Conservation (phyloP, 306 rosid species). For the Erythrophleum fordii region DNA sequence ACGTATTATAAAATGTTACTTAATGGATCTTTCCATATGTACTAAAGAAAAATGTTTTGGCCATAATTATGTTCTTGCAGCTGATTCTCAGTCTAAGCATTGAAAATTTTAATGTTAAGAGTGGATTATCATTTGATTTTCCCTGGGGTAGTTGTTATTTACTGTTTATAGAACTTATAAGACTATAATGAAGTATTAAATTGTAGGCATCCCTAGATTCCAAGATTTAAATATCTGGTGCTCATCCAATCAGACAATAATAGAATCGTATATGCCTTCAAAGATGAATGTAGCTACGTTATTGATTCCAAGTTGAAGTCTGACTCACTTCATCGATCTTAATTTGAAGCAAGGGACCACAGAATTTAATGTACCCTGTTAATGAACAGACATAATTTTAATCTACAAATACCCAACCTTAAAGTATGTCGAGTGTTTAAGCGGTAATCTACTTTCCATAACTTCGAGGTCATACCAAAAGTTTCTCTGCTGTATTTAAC, state of each 20-base stretch:
- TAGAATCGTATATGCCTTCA: not conserved
- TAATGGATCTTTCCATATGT: not conserved
- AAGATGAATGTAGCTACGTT: not conserved
- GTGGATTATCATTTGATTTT: not conserved
- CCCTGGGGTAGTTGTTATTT: not conserved
- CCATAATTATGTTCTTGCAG: not conserved
- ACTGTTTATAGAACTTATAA: not conserved
- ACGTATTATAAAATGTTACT: conserved; percentile 4
- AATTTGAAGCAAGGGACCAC: not conserved
- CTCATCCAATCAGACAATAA: not conserved
- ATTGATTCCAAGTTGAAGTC: not conserved
- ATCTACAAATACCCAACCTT: not conserved
- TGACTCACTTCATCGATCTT: not conserved
- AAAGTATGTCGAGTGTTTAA: not conserved
- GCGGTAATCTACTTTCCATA: not conserved
- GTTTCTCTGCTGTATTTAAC: conserved; percentile 21
- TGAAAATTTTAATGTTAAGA: not conserved
- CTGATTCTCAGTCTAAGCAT: conserved; percentile 10
- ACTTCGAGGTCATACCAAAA: conserved; percentile 24
- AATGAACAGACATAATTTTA: not conserved
- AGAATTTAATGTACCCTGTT: not conserved
- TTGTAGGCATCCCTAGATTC: not conserved
- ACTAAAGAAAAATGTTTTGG: not conserved
- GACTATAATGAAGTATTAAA: not conserved
- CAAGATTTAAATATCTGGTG: not conserved